Percentiles rank a stretch among this genome's conserved stretches.
phyloP scores from a whole-genome alignment of 2,329 filamentous ascomycete genomes.

The Xylariaceae sp. region DNA sequence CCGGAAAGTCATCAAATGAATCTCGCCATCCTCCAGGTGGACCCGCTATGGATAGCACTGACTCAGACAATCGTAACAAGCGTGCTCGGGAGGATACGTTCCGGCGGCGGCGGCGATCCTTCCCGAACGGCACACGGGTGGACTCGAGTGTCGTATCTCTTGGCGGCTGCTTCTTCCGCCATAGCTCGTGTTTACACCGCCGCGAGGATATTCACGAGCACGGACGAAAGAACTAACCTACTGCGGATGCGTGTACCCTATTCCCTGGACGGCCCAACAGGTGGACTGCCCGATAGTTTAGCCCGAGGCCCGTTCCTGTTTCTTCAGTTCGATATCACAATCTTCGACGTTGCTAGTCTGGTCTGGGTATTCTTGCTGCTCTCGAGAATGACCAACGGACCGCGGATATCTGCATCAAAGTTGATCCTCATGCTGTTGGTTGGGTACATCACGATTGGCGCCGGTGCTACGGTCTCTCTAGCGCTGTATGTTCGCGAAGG shows the following conservation, averaged over 20 bases:
- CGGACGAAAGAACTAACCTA: slow-evolving; percentile 14
- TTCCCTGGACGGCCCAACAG: slow-evolving; percentile 17
- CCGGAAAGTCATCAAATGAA: slow-evolving; percentile 24
- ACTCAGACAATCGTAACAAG: slow-evolving; percentile 11
- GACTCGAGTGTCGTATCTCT: slow-evolving; percentile 22
- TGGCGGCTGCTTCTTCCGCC: slow-evolving; percentile 21
- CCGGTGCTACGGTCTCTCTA: slow-evolving; percentile 24
- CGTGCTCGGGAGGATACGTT: slow-evolving; percentile 6
- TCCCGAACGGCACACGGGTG: slow-evolving; percentile 18
- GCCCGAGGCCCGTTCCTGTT: slow-evolving; percentile 27
- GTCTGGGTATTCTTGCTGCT: slow-evolving; percentile 26
- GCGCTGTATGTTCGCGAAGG: slow-evolving; percentile 23
- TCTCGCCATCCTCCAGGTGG: slow-evolving; percentile 26
- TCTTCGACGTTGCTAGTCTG: slow-evolving; percentile 25
- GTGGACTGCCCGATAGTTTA: slow-evolving; percentile 17
- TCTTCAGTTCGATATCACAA: slow-evolving; percentile 29
- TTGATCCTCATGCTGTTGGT: slow-evolving; percentile 13
- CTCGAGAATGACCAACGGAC: slow-evolving; percentile 6
- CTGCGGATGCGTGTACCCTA: slow-evolving; percentile 24
- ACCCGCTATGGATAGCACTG: slow-evolving; percentile 25
- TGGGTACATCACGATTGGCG: slow-evolving; percentile 20
- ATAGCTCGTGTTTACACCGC: slow-evolving; percentile 23
- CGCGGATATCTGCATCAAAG: slow-evolving; percentile 4
- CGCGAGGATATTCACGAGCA: slow-evolving; percentile 15
- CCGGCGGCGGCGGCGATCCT: background rate